Conservation (phyloP, 2,329 filamentous ascomycete genomes). For the Samsoniella hepiali region DNA sequence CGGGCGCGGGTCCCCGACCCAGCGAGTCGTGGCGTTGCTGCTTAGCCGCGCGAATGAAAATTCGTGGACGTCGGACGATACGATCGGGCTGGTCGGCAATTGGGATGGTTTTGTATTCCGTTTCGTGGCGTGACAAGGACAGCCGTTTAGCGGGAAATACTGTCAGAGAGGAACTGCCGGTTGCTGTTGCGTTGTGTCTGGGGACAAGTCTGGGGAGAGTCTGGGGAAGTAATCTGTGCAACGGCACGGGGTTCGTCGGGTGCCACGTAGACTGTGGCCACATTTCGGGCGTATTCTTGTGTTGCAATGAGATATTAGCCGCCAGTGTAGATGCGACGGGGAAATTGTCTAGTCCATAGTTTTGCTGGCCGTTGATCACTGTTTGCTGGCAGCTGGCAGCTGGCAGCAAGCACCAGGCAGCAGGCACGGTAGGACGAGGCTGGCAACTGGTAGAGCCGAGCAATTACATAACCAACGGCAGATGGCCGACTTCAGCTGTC, state of each 20-base stretch:
- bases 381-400: constrained; percentile 2
- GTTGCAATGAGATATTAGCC: neutral
- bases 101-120: neutral
- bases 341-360: neutral
- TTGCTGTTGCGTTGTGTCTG: neutral
- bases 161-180: neutral
- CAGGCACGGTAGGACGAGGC: too few relatives aligned
- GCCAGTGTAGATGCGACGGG: neutral
- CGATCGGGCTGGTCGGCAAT: neutral
- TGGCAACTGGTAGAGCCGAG: neutral
- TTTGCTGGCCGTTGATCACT: neutral
- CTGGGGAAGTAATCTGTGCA: constrained; percentile 5
- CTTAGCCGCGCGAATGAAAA: constrained; percentile 10
- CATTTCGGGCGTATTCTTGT: neutral
- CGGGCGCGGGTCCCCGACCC: constrained; percentile 1
- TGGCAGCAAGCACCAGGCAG: neutral
- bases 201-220: neutral
- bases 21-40: neutral
- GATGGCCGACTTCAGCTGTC: neutral
- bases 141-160: neutral
- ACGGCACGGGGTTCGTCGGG: too few relatives aligned
- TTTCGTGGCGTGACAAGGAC: neutral
- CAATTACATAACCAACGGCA: constrained; percentile 8
- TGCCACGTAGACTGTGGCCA: too few relatives aligned
- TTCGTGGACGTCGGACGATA: neutral